Conservation (phyloP, 176 grass and related monocot genomes). For the Aegilops tauschii region DNA sequence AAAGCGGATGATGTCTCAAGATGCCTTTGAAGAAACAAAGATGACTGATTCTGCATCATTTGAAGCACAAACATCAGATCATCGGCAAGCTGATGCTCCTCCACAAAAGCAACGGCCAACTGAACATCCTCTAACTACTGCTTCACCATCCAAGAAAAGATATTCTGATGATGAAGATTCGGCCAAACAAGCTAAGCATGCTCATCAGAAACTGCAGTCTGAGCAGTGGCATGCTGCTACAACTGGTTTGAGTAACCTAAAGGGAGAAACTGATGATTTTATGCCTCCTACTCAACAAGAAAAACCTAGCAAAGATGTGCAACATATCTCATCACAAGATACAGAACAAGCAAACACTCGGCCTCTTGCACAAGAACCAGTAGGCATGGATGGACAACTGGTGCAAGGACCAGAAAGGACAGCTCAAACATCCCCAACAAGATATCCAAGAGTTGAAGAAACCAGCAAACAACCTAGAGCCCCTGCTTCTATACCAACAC, state of each 20-base stretch:
- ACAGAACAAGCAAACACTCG: conserved; percentile 17
- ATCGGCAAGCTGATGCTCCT: background rate
- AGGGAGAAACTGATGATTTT: conserved; percentile 20
- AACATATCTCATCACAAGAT: conserved; percentile 29
- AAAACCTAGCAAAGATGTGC: conserved; percentile 24
- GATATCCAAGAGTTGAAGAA: conserved; percentile 13
- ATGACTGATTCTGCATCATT: conserved; percentile 11
- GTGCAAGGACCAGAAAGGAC: conserved; percentile 13
- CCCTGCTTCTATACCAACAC: background rate
- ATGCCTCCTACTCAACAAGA: conserved; percentile 13
- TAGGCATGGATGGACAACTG: conserved; percentile 3
- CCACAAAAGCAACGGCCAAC: conserved; percentile 1
- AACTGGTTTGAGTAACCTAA: conserved; percentile 20
- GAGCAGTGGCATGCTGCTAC: conserved; percentile 15
- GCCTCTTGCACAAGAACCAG: conserved; percentile 29
- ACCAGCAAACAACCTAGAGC: conserved; percentile 14
- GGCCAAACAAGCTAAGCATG: conserved; percentile 10
- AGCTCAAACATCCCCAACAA: background rate
- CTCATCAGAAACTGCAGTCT: background rate
- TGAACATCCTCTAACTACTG: conserved; percentile 15
- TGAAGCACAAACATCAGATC: background rate
- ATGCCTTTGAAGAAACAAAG: background rate
- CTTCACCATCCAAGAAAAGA: background rate
- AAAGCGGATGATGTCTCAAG: conserved; percentile 13
- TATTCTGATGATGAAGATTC: conserved; percentile 20